phyloP scores from a whole-genome alignment of 225 moss, liverwort and hornwort species.

The Pseudisothecium myosuroides region DNA sequence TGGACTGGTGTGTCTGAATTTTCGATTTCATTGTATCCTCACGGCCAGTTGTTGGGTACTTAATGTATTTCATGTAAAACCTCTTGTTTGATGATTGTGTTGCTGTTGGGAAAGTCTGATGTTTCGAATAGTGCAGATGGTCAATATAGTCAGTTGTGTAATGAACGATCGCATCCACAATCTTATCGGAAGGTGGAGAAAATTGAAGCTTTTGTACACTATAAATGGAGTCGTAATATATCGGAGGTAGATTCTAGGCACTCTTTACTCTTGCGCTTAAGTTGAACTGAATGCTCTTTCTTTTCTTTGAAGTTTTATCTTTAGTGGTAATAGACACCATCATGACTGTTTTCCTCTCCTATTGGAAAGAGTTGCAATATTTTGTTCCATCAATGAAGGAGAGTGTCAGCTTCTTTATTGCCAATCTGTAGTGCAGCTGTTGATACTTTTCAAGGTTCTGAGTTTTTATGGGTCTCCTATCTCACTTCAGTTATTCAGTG shows the following conservation, averaged over 20 bases:
- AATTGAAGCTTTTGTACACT: not conserved
- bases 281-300: not conserved
- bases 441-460: not conserved
- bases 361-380: not conserved
- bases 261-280: not conserved
- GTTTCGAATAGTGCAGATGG: not conserved
- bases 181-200: not conserved
- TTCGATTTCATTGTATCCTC: not conserved
- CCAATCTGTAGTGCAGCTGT: not conserved
- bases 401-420: not conserved
- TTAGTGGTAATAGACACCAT: not conserved
- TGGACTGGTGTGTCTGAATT: not conserved
- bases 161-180: not conserved
- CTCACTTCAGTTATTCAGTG: not conserved
- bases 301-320: not conserved
- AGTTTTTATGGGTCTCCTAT: not conserved
- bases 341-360: not conserved
- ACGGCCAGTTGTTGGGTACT: not conserved
- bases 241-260: not conserved
- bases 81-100: not conserved
- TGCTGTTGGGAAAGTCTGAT: not conserved
- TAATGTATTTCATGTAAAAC: not conserved
- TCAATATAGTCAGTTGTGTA: not conserved
- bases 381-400: not conserved
- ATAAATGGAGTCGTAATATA: not conserved